phyloP scores from a whole-genome alignment of 805 yeast genomes.

The Scheffersomyces stipitis region DNA sequence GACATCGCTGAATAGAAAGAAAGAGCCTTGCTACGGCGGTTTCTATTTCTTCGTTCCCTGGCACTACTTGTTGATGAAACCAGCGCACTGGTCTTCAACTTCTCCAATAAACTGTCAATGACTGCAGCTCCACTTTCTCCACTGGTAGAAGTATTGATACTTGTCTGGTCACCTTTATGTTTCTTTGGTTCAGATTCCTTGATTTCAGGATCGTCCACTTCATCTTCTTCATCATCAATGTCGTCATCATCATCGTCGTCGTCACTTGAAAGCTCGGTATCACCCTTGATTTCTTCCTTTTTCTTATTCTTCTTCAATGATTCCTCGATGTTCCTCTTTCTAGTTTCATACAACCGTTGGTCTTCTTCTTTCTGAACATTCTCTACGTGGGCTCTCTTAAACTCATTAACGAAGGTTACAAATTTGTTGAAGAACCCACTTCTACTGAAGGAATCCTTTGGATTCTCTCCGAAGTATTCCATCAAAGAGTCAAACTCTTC shows the following conservation, averaged over 20 bases:
- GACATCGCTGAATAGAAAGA: conserved; percentile 33
- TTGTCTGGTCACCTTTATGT: neutral
- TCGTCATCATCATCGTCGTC: conserved; percentile 17
- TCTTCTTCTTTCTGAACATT: conserved; percentile 83
- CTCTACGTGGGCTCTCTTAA: conserved; percentile 75
- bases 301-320: conserved; percentile 10
- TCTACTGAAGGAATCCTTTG: conserved; percentile 63
- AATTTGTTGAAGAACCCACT: conserved; percentile 76
- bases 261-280: conserved; percentile 10
- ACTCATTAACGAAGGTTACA: conserved; percentile 75
- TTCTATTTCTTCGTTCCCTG: conserved; percentile 16
- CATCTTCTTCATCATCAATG: conserved; percentile 13
- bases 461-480: conserved; percentile 90
- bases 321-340: conserved; percentile 34
- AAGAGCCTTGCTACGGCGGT: conserved; percentile 31
- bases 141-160: conserved; percentile 1
- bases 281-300: conserved; percentile 10
- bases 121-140: conserved; percentile 21
- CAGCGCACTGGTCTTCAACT: conserved; percentile 30
- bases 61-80: conserved; percentile 11
- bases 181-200: conserved; percentile 1
- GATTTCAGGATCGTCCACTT: conserved; percentile 9
- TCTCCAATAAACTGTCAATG: conserved; percentile 32
- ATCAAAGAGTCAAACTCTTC: conserved; percentile 69
- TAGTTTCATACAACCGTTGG: conserved; percentile 43